Base-by-base conservation (phyloP, 1,284 basidiomycete species). In the Tilletia walkeri region DNA sequence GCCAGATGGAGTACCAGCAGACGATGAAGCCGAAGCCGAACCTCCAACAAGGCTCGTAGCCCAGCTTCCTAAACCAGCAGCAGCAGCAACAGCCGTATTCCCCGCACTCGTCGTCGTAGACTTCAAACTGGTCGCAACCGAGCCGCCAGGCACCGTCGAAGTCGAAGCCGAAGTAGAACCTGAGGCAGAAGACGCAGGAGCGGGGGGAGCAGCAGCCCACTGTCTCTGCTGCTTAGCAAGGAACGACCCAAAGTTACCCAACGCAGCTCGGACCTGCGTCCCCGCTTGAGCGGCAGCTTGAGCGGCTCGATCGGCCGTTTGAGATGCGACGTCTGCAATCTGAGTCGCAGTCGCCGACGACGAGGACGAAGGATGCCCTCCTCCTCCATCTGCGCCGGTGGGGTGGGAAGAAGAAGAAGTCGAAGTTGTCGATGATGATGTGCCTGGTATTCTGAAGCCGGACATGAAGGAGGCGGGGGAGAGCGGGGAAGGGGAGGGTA, bases 221-320 rank as follows among this genome's bases (percentile, higher is more conserved):
- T 34, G 34, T n/a, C 68, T 24, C 56, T 66, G 68, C 69, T 70
- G 47, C 39, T 18, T 53, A 36, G 79, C 76, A 12, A 82, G 71
- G 69, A 80, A 83, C 3, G 72, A 75, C 24, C 82, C 82, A 70
- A 83, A 79, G 65, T 71, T 75, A 65, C 79, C 77, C 0, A 82
- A 36, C 4, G 82, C 82, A 3, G 76, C 75, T 6, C 78, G 73
- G 12, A 80, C 78, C 36, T 82, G 78, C 2, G 78, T 78, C 30
- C 76, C 76, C 1, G 81, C 80, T 9, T 75, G 74, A 7, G 76
- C 72, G 34, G 75, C 81, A n/a, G 74, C 78, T 39, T 73, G 75
- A 1, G 56, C 56, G 24, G 56, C 56, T 6, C 56, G 56, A 18
- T 61, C 63, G 38, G 63, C 63, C 18, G 63, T 48, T 47, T 41